Evolutionary conservation across 768 basidiomycete genomes (phyloP).

Genomic region (Lactarius vividus): DNA sequence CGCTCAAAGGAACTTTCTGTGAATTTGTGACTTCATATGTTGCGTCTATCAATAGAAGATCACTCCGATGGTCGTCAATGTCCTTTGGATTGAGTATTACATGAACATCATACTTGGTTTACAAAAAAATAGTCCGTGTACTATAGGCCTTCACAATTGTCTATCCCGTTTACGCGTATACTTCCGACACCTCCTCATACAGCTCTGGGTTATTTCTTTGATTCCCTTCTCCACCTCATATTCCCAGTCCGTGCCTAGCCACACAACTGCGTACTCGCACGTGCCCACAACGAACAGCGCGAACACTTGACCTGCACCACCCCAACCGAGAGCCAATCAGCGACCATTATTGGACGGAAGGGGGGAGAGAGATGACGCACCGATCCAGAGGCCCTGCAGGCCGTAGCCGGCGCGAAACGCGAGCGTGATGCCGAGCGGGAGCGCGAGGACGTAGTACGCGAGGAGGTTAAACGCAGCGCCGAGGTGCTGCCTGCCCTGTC

Average conservation of each 20-base stretch:
- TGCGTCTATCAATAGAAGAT: too few relatives aligned
- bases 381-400: slow-evolving; percentile 52
- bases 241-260: slow-evolving; percentile 51
- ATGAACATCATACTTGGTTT: background rate
- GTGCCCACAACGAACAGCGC: slow-evolving; percentile 70
- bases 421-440: slow-evolving; percentile 51
- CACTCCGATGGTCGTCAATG: too few relatives aligned
- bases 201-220: slow-evolving; percentile 32
- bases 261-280: slow-evolving; percentile 62
- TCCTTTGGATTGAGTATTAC: too few relatives aligned
- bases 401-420: slow-evolving; percentile 47
- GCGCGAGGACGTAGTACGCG: slow-evolving; percentile 56
- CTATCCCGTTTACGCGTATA: background rate
- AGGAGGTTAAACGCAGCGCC: slow-evolving; percentile 72
- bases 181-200: slow-evolving; percentile 10
- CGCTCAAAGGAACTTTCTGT: background rate
- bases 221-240: slow-evolving; percentile 43
- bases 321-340: slow-evolving; percentile 23
- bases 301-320: slow-evolving; percentile 73
- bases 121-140: background rate
- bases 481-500: slow-evolving; percentile 61
- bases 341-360: too few relatives aligned
- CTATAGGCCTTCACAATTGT: background rate
- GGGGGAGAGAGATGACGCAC: too few relatives aligned
- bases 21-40: background rate